Evolutionary conservation across 345 rosid genomes (phyloP).

Genomic region (Leavenworthia alabamica): DNA sequence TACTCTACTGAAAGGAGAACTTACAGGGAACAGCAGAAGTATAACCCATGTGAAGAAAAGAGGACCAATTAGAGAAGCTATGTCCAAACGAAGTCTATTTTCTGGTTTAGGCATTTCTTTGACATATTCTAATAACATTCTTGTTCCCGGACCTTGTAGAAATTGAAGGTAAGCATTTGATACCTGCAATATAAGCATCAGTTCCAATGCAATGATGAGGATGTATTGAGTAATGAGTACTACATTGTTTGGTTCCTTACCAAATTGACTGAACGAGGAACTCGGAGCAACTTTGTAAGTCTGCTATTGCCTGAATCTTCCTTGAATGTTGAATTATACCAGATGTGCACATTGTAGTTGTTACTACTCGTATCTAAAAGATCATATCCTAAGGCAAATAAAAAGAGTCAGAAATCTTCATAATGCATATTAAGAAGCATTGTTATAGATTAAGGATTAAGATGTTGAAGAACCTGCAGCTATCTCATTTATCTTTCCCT

Average conservation of each 20-base stretch:
- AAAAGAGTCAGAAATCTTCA: constrained; percentile 4
- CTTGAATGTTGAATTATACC: constrained; percentile 73
- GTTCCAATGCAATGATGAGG: constrained; percentile 24
- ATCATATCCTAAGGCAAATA: constrained; percentile 72
- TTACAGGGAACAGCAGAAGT: constrained; percentile 82
- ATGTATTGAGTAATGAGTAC: constrained; percentile 3
- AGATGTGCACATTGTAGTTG: constrained; percentile 61
- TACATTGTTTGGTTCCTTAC: constrained; percentile 32
- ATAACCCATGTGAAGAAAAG: constrained; percentile 59
- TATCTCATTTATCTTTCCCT: constrained; percentile 56
- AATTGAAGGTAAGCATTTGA: constrained; percentile 76
- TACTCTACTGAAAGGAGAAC: constrained; percentile 23
- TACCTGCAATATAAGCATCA: constrained; percentile 45
- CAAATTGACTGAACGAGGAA: constrained; percentile 76
- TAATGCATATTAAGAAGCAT: not conserved
- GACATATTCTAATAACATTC: constrained; percentile 56
- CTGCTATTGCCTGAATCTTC: constrained; percentile 5
- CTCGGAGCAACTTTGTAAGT: constrained; percentile 41
- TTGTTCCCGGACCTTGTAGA: constrained; percentile 48
- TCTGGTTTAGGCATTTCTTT: constrained; percentile 76
- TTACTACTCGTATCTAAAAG: constrained; percentile 53
- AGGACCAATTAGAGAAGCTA: constrained; percentile 73
- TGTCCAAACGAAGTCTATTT: constrained; percentile 45
- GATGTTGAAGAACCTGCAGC: constrained; percentile 52
- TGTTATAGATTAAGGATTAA: constrained; percentile 3